Conservation (phyloP, 345 rosid species). For the Dovyalis caffra region DNA sequence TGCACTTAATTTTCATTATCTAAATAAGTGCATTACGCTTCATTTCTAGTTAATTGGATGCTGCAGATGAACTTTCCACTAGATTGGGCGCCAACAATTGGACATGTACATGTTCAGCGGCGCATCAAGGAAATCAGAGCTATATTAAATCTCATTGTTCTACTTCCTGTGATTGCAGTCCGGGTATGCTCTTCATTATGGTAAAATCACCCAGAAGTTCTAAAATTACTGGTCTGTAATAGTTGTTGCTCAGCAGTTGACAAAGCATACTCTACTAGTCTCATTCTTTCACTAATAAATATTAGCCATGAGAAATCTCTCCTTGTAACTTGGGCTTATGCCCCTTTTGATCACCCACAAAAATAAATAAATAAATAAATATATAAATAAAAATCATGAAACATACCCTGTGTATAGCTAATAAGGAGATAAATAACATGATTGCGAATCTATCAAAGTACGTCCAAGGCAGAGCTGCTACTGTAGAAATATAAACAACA, state of each 20-base stretch:
- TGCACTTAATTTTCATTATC: neutral
- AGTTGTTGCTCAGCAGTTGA: neutral
- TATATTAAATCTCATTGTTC: conserved; percentile 65
- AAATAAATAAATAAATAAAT: neutral
- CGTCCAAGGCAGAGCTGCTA: neutral
- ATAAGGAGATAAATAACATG: neutral
- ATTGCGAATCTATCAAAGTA: neutral
- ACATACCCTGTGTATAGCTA: neutral
- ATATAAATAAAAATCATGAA: too few relatives aligned
- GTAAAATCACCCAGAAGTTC: conserved; percentile 5
- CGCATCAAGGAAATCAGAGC: conserved; percentile 42
- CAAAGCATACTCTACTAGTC: neutral
- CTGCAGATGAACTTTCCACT: conserved; percentile 49
- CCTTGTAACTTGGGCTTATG: neutral
- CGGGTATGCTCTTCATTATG: conserved; percentile 43
- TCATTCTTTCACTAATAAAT: neutral
- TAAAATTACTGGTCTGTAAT: neutral
- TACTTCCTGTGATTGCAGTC: conserved; percentile 73
- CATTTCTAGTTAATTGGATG: conserved; percentile 4
- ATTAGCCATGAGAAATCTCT: neutral
- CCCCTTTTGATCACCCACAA: neutral
- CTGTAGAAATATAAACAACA: neutral
- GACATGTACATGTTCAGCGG: conserved; percentile 66
- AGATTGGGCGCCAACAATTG: conserved; percentile 50
- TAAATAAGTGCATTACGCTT: neutral